Evolutionary conservation across 768 basidiomycete genomes (phyloP).

Genomic region (Roridomyces roridus): DNA sequence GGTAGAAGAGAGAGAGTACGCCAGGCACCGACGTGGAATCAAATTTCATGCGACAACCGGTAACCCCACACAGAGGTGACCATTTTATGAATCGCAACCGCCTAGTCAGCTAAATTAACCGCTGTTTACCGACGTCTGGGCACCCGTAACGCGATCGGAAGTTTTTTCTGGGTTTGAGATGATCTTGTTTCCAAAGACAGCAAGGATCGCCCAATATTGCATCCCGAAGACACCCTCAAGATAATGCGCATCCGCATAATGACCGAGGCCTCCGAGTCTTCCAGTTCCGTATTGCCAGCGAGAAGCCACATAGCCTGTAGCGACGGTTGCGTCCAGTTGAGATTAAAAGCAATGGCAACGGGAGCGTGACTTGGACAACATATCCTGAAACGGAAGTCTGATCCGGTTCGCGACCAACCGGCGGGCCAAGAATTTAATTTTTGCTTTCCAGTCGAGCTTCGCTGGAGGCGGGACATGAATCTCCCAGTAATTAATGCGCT

Average conservation of each 20-base stretch:
- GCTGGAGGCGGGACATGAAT: too few species aligned
- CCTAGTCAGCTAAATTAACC: constrained; percentile 14
- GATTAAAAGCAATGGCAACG: constrained; percentile 6
- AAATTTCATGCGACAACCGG: constrained; percentile 21
- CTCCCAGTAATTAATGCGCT: too few species aligned
- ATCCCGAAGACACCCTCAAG: not conserved
- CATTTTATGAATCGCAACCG: constrained; percentile 23
- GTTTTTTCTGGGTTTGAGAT: not conserved
- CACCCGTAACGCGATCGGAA: constrained; percentile 18
- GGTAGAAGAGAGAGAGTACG: constrained; percentile 1
- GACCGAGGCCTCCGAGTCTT: constrained; percentile 11
- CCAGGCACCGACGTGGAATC: constrained; percentile 14
- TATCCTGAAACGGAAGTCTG: constrained; percentile 8
- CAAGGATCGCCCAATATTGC: not conserved
- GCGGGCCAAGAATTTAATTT: not conserved
- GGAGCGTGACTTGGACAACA: constrained; percentile 11
- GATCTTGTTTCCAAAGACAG: not conserved
- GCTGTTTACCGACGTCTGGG: constrained; percentile 2
- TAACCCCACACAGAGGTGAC: constrained; percentile 22
- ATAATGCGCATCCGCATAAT: not conserved
- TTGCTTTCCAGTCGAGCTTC: too few species aligned
- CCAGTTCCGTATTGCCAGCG: not conserved
- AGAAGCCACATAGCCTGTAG: not conserved
- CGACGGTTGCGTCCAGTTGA: constrained; percentile 17
- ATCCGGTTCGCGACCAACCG: not conserved